Percentiles rank a stretch among this genome's conserved stretches.
These are phyloP conservation scores for Mortierella sp. DNA, from an alignment of 371 early-diverging fungal genomes.

Conservation along the genomic window DNA sequence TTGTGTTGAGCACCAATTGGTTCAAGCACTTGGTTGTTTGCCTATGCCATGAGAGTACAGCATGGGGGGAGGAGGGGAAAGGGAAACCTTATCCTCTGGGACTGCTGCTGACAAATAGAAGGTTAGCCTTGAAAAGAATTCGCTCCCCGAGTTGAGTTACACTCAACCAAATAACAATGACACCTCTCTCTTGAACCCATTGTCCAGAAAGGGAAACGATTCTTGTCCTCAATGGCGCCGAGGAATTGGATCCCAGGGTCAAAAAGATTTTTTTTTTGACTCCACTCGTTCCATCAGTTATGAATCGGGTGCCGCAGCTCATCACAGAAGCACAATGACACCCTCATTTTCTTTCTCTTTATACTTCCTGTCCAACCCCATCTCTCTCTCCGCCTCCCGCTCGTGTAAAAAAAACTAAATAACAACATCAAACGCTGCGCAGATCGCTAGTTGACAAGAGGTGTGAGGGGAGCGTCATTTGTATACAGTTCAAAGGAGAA, in stretches of 20 bases:
- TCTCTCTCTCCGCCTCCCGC: not conserved
- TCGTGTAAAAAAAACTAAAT: not conserved
- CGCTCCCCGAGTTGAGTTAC: constrained; percentile 6
- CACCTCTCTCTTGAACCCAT: not conserved
- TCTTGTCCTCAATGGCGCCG: not conserved
- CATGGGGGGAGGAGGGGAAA: not conserved
- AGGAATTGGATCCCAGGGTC: not conserved
- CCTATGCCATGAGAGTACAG: not conserved
- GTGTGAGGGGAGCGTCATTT: not conserved
- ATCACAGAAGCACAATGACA: not conserved
- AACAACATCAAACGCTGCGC: not conserved
- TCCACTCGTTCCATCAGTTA: too few relatives aligned
- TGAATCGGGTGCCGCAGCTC: not conserved
- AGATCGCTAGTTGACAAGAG: not conserved
- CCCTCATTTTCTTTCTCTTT: not conserved
- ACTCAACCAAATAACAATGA: constrained; percentile 52
- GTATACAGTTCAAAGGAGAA: not conserved
- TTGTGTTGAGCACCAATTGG: not conserved
- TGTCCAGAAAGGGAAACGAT: constrained; percentile 7
- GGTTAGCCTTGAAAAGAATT: not conserved
- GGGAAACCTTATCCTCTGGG: not conserved
- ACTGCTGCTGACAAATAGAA: not conserved
- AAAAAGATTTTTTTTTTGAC: not conserved
- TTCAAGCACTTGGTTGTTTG: not conserved
- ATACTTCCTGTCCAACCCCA: not conserved